phyloP scores from a whole-genome alignment of 441 rosid species.

The Sinapis alba region DNA sequence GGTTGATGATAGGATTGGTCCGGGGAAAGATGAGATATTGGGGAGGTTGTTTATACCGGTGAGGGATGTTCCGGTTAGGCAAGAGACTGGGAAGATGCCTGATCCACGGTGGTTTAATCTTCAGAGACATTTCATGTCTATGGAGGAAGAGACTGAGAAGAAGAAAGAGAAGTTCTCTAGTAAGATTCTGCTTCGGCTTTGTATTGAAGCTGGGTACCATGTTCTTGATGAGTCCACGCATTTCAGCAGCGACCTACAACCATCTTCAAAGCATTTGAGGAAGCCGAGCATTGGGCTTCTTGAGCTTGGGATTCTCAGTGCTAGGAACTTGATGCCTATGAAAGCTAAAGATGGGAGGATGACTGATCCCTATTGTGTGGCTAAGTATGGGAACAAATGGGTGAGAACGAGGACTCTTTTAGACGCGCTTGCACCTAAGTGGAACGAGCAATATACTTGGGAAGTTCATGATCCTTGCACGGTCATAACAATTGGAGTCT shows the following conservation, averaged over 20 bases:
- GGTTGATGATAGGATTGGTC: slow-evolving; percentile 57
- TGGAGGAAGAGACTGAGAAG: slow-evolving; percentile 49
- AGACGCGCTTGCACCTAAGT: slow-evolving; percentile 54
- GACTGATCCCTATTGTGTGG: slow-evolving; percentile 71
- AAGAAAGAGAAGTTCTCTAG: slow-evolving; percentile 77
- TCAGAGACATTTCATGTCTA: slow-evolving; percentile 41
- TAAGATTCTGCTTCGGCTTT: slow-evolving; percentile 52
- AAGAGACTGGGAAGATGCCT: slow-evolving; percentile 54
- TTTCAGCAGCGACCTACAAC: slow-evolving; percentile 76
- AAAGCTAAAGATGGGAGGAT: slow-evolving; percentile 56
- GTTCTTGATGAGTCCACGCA: slow-evolving; percentile 72
- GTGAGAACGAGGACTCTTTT: slow-evolving; percentile 67
- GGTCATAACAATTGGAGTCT: slow-evolving; percentile 61
- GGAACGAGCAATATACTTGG: slow-evolving; percentile 82
- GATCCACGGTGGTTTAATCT: slow-evolving; percentile 60
- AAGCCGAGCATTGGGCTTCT: slow-evolving; percentile 61
- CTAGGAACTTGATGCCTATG: slow-evolving; percentile 61
- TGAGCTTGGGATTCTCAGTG: slow-evolving; percentile 68
- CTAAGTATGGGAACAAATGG: slow-evolving; percentile 81
- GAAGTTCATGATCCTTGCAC: slow-evolving; percentile 74
- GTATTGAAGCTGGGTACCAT: slow-evolving; percentile 66
- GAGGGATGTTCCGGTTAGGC: slow-evolving; percentile 46
- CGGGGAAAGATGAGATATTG: slow-evolving; percentile 55
- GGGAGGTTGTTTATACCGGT: slow-evolving; percentile 51
- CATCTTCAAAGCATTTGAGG: slow-evolving; percentile 59